phyloP scores from a whole-genome alignment of 352 stramenopile genomes.

The Globisporangium paddicum region DNA sequence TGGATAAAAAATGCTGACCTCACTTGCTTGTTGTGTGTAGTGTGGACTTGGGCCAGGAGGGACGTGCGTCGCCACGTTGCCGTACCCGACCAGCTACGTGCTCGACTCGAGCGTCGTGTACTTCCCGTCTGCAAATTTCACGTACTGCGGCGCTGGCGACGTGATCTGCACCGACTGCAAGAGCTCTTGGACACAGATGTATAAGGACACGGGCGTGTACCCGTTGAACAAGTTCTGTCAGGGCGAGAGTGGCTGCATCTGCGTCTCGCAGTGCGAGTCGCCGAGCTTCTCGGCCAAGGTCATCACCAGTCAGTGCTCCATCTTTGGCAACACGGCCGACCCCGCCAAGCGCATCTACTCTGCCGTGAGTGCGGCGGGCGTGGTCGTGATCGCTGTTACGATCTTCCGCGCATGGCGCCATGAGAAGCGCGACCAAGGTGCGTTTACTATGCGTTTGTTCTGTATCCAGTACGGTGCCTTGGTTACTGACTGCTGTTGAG shows the following conservation, averaged over 20 bases:
- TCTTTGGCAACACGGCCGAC: background rate
- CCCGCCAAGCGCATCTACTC: constrained; percentile 5
- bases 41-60: constrained; percentile 5
- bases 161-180: constrained; percentile 18
- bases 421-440: constrained; percentile 1
- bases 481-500: no score
- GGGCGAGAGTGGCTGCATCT: constrained; percentile 20
- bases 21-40: background rate
- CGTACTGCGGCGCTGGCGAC: constrained; percentile 26
- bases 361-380: background rate
- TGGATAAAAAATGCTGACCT: no score
- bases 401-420: constrained; percentile 9
- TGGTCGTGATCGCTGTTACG: background rate
- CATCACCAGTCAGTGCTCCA: constrained; percentile 14
- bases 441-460: no score
- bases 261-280: constrained; percentile 13
- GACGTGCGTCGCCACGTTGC: background rate
- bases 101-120: constrained; percentile 8
- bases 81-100: background rate
- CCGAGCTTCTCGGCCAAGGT: constrained; percentile 9
- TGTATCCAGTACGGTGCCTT: no score
- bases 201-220: constrained; percentile 10
- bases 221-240: constrained; percentile 3
- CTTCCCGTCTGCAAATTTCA: constrained; percentile 27
- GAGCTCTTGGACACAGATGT: constrained; percentile 19